phyloP scores from a whole-genome alignment of 805 yeast genomes.

The Metschnikowia lachancei region DNA sequence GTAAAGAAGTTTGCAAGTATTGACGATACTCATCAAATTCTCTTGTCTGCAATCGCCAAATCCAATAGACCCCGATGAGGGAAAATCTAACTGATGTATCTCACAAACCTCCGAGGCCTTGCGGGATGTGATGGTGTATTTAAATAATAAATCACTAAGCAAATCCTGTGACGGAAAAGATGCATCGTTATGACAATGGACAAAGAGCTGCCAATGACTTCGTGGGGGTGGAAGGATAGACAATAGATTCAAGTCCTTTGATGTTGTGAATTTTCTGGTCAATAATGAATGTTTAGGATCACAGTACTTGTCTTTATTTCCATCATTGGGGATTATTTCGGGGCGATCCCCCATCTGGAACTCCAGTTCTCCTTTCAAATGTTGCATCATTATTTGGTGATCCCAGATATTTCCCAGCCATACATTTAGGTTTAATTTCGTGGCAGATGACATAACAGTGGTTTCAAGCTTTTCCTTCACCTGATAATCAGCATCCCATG shows the following conservation, averaged over 20 bases:
- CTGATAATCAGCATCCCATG: conserved; percentile 66
- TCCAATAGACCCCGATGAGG: conserved; percentile 81
- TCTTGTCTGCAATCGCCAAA: conserved; percentile 66
- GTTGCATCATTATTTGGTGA: conserved; percentile 42
- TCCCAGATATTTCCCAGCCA: conserved; percentile 88
- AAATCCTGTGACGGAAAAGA: conserved; percentile 47
- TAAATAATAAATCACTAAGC: conserved; percentile 36
- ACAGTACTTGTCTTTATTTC: conserved; percentile 10
- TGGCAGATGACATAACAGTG: conserved; percentile 77
- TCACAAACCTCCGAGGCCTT: conserved; percentile 20
- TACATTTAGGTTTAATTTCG: conserved; percentile 51
- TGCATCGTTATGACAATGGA: conserved; percentile 61
- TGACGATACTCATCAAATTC: conserved; percentile 61
- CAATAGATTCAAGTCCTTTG: conserved; percentile 6
- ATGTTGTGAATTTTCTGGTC: conserved; percentile 6
- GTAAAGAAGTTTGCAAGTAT: conserved; percentile 66
- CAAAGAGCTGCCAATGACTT: conserved; percentile 52
- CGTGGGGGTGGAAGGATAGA: conserved; percentile 43
- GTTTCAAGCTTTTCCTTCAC: conserved; percentile 81
- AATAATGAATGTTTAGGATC: conserved; percentile 18
- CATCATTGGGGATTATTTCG: conserved; percentile 3
- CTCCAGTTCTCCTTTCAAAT: conserved; percentile 10
- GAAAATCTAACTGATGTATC: conserved; percentile 53
- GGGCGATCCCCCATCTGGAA: conserved; percentile 9
- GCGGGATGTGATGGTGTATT: conserved; percentile 29